These are phyloP conservation scores for Otatea glauca DNA, from an alignment of 176 grass and related monocot genomes.

Conservation along the genomic window DNA sequence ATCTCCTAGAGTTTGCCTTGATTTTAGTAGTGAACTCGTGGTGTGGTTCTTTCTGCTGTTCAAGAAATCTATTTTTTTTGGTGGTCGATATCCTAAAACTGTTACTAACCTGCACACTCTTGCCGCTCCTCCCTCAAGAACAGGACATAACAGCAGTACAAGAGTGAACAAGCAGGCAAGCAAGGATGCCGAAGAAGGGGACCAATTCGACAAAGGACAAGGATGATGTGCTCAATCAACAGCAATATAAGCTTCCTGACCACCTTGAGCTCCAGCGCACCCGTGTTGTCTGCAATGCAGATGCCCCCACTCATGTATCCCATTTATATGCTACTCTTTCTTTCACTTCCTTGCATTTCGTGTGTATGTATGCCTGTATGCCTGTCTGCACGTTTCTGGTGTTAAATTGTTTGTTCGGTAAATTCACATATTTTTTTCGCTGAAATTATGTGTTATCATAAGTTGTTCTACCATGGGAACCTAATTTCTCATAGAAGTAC, in stretches of 20 bases:
- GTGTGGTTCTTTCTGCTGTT: too few species aligned
- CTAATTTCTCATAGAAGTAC: neutral
- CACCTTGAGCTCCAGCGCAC: conserved; percentile 80
- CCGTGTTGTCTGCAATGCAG: conserved; percentile 70
- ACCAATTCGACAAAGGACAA: conserved; percentile 42
- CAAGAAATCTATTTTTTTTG: too few species aligned
- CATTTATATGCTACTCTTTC: neutral
- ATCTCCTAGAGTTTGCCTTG: too few species aligned
- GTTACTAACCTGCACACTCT: too few species aligned
- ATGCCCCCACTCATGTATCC: conserved; percentile 75
- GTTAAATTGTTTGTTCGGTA: conserved; percentile 3
- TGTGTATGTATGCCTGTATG: conserved; percentile 4
- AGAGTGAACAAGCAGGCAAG: conserved; percentile 12
- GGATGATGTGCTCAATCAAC: conserved; percentile 46
- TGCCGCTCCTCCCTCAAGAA: neutral
- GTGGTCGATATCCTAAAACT: too few species aligned
- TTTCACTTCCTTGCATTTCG: neutral
- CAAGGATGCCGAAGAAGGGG: conserved; percentile 56
- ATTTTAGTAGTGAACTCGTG: too few species aligned
- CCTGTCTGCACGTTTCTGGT: neutral
- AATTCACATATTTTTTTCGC: neutral
- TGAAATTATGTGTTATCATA: neutral
- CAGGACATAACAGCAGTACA: neutral
- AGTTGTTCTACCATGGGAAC: neutral
- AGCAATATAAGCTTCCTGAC: conserved; percentile 62